A percentile compares a stretch with the other conserved stretches of the same genome.
Evolutionary conservation across 2,329 filamentous ascomycete genomes (phyloP).

Genomic region (Microsporum ferrugineum): DNA sequence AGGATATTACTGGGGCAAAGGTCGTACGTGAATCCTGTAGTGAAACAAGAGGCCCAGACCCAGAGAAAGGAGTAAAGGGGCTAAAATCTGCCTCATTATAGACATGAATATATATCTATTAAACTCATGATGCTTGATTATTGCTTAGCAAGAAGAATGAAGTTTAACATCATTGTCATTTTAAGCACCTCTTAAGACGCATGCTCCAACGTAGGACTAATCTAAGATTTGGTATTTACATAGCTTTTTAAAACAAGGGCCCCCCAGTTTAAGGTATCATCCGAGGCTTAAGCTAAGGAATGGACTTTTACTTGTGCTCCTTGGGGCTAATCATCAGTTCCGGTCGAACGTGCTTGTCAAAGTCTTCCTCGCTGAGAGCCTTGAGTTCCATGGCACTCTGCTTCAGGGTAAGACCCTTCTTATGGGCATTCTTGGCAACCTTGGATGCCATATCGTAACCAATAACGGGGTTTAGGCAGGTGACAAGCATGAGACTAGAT

Average conservation of each 20-base stretch:
- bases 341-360: conserved; percentile 77
- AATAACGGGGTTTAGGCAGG: conserved; percentile 93
- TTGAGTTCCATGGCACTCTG: conserved; percentile 87
- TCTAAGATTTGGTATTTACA: conserved; percentile 1
- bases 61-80: neutral
- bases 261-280: neutral
- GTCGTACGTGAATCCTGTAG: neutral
- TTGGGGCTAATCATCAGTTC: conserved; percentile 90
- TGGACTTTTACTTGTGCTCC: conserved; percentile 44
- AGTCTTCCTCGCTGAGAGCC: conserved; percentile 77
- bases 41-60: neutral
- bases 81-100: neutral
- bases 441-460: conserved; percentile 96
- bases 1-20: neutral
- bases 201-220: neutral
- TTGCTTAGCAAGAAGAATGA: neutral
- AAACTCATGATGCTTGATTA: neutral
- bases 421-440: conserved; percentile 97
- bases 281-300: neutral
- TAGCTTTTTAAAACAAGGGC: neutral
- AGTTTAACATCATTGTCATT: neutral
- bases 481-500: conserved; percentile 85
- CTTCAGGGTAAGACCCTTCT: conserved; percentile 92
- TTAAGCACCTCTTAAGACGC: neutral
- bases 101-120: neutral